Conservation (phyloP, 2,329 filamentous ascomycete species). For the Colletotrichum tofieldiae region DNA sequence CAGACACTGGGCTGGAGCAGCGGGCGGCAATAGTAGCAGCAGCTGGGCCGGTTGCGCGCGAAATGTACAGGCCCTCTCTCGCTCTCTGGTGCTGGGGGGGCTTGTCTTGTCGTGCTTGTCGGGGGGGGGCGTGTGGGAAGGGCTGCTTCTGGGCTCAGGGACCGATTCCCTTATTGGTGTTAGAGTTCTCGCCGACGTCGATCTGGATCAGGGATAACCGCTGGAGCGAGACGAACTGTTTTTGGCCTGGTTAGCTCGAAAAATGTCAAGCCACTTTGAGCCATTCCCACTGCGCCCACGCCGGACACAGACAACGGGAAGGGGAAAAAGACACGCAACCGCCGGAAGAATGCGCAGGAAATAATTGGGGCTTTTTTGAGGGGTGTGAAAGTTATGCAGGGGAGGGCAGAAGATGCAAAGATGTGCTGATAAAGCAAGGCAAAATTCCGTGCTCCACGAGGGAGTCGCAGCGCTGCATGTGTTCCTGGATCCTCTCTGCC, state of each 20-base stretch:
- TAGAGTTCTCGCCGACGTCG: constrained; percentile 43
- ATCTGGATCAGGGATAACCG: constrained; percentile 40
- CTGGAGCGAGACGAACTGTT: constrained; percentile 37
- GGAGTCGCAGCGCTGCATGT: not conserved
- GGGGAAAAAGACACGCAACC: constrained; percentile 21
- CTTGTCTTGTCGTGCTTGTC: constrained; percentile 26
- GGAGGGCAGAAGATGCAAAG: not conserved
- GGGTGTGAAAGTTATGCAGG: not conserved
- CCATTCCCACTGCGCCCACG: constrained; percentile 38
- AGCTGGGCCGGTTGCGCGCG: constrained; percentile 5
- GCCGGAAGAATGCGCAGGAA: not conserved
- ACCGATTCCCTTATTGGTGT: constrained; percentile 41
- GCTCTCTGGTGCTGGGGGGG: constrained; percentile 16
- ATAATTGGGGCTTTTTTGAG: not conserved
- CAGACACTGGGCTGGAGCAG: constrained; percentile 9
- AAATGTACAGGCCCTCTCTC: constrained; percentile 25
- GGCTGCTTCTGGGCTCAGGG: constrained; percentile 31
- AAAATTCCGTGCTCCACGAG: not conserved
- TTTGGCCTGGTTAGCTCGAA: constrained; percentile 39
- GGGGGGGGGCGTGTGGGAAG: constrained; percentile 7
- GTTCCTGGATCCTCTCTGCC: not conserved
- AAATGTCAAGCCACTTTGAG: constrained; percentile 41
- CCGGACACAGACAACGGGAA: constrained; percentile 32
- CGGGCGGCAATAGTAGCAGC: not conserved
- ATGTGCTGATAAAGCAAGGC: constrained; percentile 2